Evolutionary conservation across 2,329 filamentous ascomycete species (phyloP), one percentile per base, ranked within the genome.

Genomic region (Rugonectria rugulosa): DNA sequence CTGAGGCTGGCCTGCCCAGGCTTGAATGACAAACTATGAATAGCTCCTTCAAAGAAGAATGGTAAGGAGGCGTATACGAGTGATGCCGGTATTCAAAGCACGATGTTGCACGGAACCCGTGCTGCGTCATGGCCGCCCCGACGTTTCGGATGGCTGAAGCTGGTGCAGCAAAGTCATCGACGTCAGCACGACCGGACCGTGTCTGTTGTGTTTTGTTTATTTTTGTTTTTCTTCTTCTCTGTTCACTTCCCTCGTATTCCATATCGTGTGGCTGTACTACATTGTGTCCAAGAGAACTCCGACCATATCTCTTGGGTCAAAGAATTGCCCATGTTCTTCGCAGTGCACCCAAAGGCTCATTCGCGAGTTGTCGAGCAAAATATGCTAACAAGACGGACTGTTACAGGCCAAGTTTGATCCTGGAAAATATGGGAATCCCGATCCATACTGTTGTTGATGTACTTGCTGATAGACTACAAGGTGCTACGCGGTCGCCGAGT

Each of bases 61-160:
- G 34, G 15, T 38, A 34, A 21, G 36, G 50, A 26, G 26, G 9
- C 8, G 24, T 31, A 26, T 24, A 23, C 24, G 19, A 21, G n/a
- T 15, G 12, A 21, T 34, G 27, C 36, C 37, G n/a, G 43, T 15
- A 50, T 45, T 55, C 52, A 49, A 55, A 49, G 52, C 52, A 49
- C 52, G 45, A 45, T 32, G 36, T 24, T 36, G 21, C 10, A 15
- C 42, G 36, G 5, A 53, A 36, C 15, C 43, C 32, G 42, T 53
- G 50, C 50, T 36, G 34, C 20, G 38, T 17, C 15, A 12, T 41
- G 27, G 24, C 36, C 27, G 37, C 46, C 21, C 37, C 37, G 27
- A 23, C 27, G 46, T 37, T 14, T 45, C 34, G 20, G 36, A 19
- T 21, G 24, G 24, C 37, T 31, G n/a, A n/a, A n/a, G n/a, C n/a